Base-by-base conservation (phyloP, 176 grass and related monocot genomes). In the Thalia dealbata region DNA sequence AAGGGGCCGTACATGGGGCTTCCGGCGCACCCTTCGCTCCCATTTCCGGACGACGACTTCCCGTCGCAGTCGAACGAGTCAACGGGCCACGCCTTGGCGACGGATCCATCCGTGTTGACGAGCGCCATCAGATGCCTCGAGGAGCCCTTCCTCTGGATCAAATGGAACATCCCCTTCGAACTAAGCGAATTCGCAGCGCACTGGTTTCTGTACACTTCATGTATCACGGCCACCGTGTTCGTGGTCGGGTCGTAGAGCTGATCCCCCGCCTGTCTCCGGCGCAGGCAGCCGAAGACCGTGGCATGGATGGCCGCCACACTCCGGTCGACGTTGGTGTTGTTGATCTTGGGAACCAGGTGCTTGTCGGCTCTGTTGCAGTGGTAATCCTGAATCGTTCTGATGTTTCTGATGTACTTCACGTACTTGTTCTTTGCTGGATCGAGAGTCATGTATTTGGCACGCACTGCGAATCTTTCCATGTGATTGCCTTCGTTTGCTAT, bases 381-480 rank as follows among this genome's bases (percentile, higher is more conserved):
- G 67, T 93, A 99, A 0, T 99, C 95, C 63, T 99, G 95, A 67
- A 97, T 99, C 11, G 87, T 78, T 75, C 90, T 85, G 62, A 99
- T 93, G n/a, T 93, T 91, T 28, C 85, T 70, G 16, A 99, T 92
- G 62, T 99, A 99, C 48, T 99, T 99, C 44, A 99, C 82, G 73
- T 99, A 93, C 80, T 87, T 99, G 58, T 93, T 99, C 77, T 93
- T 99, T 27, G 95, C 83, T 72, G 87, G 87, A 21, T 99, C 95
- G 14, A 99, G 67, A 23, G 90, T 99, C 95, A 99, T 99, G 76
- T 99, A 99, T 75, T 93, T 99, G 74, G 95, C 90, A 70, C 95
- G 90, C 10, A 99, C 90, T 23, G 95, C 90, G 45, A 99, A 99
- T 18, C 95, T 79, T 73, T 99, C 90, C 87, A 88, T 88, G 67